A percentile compares a stretch with the other conserved stretches of the same genome.
phyloP scores from a whole-genome alignment of 1,139 yeast species.

The Yarrowia galli region DNA sequence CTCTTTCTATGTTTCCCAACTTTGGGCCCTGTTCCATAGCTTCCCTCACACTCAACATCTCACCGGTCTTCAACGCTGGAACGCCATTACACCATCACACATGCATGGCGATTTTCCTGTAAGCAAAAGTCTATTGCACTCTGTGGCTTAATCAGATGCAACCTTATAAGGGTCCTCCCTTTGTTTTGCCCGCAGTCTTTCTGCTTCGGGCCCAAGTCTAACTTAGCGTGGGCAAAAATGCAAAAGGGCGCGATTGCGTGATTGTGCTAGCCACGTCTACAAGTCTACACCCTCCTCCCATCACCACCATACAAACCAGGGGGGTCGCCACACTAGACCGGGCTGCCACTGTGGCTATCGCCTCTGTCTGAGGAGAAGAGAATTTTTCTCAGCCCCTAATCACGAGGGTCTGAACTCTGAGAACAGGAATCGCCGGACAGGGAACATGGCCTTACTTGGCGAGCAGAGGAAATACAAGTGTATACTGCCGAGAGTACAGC shows the following conservation, averaged over 20 bases:
- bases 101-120: conserved; percentile 28
- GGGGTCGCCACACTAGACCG: not conserved
- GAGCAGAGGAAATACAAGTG: too few relatives aligned
- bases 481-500: too few relatives aligned
- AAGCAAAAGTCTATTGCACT: not conserved
- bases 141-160: conserved; percentile 38
- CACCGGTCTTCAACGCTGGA: not conserved
- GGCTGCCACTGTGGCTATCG: conserved; percentile 14
- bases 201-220: conserved; percentile 15
- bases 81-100: conserved; percentile 36
- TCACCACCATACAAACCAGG: not conserved
- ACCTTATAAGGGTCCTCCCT: not conserved
- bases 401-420: not conserved
- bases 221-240: conserved; percentile 9
- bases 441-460: too few relatives aligned
- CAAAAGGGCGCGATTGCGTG: conserved; percentile 14
- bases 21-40: not conserved
- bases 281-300: not conserved
- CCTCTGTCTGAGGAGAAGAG: not conserved
- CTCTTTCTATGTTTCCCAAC: not conserved
- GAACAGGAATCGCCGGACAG: too few relatives aligned
- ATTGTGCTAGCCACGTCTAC: conserved; percentile 24
- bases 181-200: conserved; percentile 22
- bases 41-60: not conserved
- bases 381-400: conserved; percentile 1